Evolutionary conservation across 805 yeast genomes (phyloP).

Genomic region (Nakazawaea ernobii): DNA sequence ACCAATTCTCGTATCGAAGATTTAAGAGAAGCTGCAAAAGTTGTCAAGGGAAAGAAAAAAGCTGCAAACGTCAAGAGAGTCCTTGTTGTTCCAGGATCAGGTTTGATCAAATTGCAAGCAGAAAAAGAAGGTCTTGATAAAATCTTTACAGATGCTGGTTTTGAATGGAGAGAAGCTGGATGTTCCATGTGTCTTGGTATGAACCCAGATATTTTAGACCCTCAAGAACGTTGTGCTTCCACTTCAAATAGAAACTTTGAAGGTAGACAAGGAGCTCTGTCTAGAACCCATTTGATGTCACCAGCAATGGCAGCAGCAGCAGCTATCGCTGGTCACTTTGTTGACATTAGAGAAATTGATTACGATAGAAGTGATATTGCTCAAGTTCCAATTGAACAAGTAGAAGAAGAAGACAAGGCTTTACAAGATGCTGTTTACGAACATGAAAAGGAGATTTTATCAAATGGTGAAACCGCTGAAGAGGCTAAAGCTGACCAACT

Average conservation of each 20-base stretch:
- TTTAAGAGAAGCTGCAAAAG: slow-evolving; percentile 89
- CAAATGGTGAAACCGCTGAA: slow-evolving; percentile 46
- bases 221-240: slow-evolving; percentile 97
- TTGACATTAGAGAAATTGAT: slow-evolving; percentile 81
- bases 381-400: slow-evolving; percentile 39
- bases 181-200: slow-evolving; percentile 99
- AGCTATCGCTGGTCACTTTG: slow-evolving; percentile 82
- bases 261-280: slow-evolving; percentile 96
- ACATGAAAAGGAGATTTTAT: slow-evolving; percentile 61
- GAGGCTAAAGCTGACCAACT: slow-evolving; percentile 45
- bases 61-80: slow-evolving; percentile 79
- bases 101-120: slow-evolving; percentile 88
- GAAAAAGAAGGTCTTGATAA: slow-evolving; percentile 93
- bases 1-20: slow-evolving; percentile 98
- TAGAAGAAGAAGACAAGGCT: slow-evolving; percentile 47
- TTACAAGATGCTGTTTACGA: slow-evolving; percentile 67
- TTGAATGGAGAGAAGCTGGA: slow-evolving; percentile 99
- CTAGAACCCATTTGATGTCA: slow-evolving; percentile 96
- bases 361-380: slow-evolving; percentile 57
- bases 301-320: slow-evolving; percentile 99
- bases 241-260: slow-evolving; percentile 98
- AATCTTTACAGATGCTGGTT: slow-evolving; percentile 87
- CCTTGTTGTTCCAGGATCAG: slow-evolving; percentile 96
- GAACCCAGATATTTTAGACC: slow-evolving; percentile 96
- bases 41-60: slow-evolving; percentile 83